Conservation (phyloP, 2,329 filamentous ascomycete species). For the Fusarium tricinctum region DNA sequence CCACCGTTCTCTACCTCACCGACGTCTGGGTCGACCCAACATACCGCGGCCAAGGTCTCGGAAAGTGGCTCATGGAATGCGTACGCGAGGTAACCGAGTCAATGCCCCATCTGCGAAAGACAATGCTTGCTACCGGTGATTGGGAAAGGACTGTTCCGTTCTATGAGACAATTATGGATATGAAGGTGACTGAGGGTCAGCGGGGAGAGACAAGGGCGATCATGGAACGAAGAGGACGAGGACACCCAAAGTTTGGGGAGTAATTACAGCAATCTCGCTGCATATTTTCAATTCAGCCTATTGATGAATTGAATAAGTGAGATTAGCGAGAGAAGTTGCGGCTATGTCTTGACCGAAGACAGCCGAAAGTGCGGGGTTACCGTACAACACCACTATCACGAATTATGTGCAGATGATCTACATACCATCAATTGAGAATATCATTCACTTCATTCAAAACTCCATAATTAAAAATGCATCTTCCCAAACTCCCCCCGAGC, state of each 20-base stretch:
- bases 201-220: conserved; percentile 42
- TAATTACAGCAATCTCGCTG: too few species aligned
- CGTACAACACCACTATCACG: not conserved
- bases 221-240: conserved; percentile 45
- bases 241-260: conserved; percentile 38
- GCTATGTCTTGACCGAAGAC: not conserved
- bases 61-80: conserved; percentile 71
- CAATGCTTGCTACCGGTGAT: conserved; percentile 63
- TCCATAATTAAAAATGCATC: conserved; percentile 19
- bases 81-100: conserved; percentile 65
- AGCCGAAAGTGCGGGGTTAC: conserved; percentile 3
- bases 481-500: conserved; percentile 37
- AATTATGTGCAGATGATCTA: too few species aligned
- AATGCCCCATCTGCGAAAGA: conserved; percentile 68
- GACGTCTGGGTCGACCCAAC: conserved; percentile 72
- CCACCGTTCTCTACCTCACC: conserved; percentile 72
- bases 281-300: too few species aligned
- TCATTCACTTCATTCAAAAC: too few species aligned
- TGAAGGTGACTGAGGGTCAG: conserved; percentile 47
- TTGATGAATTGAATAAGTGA: not conserved
- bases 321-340: too few species aligned
- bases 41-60: conserved; percentile 70
- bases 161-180: conserved; percentile 52
- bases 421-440: not conserved
- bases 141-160: conserved; percentile 53